These are phyloP conservation scores for Alternaria incomplexa DNA, from an alignment of 2,329 filamentous ascomycete genomes.

Conservation along the genomic window DNA sequence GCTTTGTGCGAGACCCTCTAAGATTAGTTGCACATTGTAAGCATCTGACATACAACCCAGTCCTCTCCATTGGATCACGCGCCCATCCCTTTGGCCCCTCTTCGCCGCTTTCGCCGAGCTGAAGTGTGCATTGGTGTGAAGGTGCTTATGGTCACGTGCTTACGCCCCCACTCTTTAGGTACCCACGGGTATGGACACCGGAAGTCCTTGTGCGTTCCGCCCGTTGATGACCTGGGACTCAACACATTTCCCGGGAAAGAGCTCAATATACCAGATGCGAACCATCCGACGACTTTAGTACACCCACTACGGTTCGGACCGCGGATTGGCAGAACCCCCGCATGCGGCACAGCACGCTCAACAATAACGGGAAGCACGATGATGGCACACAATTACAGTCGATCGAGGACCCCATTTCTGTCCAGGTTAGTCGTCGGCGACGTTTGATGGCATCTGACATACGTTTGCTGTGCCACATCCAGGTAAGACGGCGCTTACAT, in stretches of 20 bases:
- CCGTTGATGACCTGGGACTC: neutral
- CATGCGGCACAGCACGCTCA: neutral
- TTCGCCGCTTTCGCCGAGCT: neutral
- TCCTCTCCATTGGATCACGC: no score
- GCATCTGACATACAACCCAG: neutral
- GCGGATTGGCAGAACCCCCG: neutral
- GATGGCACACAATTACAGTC: neutral
- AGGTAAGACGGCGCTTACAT: neutral
- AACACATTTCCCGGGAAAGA: neutral
- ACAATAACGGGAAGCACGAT: neutral
- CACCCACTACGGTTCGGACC: neutral
- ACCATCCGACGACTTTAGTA: neutral
- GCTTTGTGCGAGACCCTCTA: neutral
- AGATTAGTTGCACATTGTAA: neutral
- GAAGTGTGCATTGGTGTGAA: neutral
- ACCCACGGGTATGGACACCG: neutral
- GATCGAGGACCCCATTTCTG: neutral
- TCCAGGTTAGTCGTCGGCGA: neutral
- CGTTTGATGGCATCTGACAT: conserved; percentile 1
- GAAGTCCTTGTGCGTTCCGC: neutral
- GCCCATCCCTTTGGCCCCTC: neutral
- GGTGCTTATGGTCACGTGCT: neutral
- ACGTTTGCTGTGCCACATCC: neutral
- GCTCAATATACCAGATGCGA: neutral
- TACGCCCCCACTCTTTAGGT: neutral